Base-by-base conservation (phyloP, 2,329 filamentous ascomycete species). In the Fonsecaea pedrosoi region DNA sequence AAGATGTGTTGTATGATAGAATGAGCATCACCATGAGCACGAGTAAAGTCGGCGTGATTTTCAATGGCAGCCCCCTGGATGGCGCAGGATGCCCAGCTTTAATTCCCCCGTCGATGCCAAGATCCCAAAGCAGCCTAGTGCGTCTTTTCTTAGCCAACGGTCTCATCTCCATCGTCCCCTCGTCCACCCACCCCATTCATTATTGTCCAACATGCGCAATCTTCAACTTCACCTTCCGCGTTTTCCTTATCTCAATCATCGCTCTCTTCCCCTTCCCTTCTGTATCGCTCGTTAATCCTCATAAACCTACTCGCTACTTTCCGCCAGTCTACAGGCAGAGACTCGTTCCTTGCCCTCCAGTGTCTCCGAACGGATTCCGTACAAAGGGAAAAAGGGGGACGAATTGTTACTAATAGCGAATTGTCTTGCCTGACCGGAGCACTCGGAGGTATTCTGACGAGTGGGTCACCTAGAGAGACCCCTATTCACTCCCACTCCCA, bases 81-180 rank as follows among this genome's bases (percentile, higher is more conserved):
- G 45, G 18, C n/a, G 21, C 18, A n/a, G 12, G 9, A 25, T 25
- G 18, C 25, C 7, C 18, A 25, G 45, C 45, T 3, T 50, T 50
- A 25, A 50, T 50, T 50, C 25, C 45, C 45, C 45, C 6, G 6
- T 48, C 5, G 18, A 6, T 21, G 45, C 45, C 45, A 50, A 25
- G 45, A 25, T 3, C 45, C 45, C 18, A 50, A 50, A 3, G 7
- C 8, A 21, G 45, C 21, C 12, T 50, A 25, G 45, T 25, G 45
- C 45, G 45, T 50, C 45, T 50, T 50, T 50, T 50, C 45, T 50
- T 50, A 25, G 18, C n/a, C 45, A 50, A 50, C 45, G 7, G 18
- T 25, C 45, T 50, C 45, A 50, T 21, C 45, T 25, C 45, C 45
- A 25, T 25, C 45, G 18, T 50, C 18, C 18, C 15, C 5, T 42